A percentile compares a stretch with the other conserved stretches of the same genome.
Conservation (phyloP, 306 rosid genomes). For the Fragaria nilgerrensis region DNA sequence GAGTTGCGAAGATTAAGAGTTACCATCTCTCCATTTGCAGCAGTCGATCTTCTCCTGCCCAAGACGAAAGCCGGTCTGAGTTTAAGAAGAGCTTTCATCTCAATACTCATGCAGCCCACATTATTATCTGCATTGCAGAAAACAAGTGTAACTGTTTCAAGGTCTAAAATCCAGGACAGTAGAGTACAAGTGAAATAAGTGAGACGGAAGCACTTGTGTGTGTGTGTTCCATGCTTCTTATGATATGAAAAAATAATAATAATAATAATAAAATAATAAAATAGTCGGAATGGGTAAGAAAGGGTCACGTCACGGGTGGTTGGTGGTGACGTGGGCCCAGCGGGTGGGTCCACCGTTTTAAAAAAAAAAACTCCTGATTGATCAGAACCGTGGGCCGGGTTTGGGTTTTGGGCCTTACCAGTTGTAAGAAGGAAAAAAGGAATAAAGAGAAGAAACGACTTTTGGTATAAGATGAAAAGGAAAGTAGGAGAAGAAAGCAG, state of each 20-base stretch:
- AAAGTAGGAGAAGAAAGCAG: background rate
- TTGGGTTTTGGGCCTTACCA: background rate
- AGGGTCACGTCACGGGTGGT: too few species aligned
- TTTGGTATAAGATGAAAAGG: background rate
- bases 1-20: slow-evolving; percentile 15
- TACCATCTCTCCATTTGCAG: too few species aligned
- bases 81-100: slow-evolving; percentile 23
- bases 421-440: background rate
- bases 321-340: too few species aligned
- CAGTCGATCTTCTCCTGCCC: too few species aligned
- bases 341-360: too few species aligned
- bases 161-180: background rate
- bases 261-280: too few species aligned
- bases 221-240: background rate
- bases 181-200: background rate
- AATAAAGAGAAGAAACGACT: too few species aligned
- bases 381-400: background rate
- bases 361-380: too few species aligned
- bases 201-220: background rate
- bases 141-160: background rate
- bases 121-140: background rate
- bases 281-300: too few species aligned
- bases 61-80: background rate
- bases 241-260: too few species aligned
- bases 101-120: background rate